phyloP scores from a whole-genome alignment of 352 stramenopile species.

The Peronospora destructor region DNA sequence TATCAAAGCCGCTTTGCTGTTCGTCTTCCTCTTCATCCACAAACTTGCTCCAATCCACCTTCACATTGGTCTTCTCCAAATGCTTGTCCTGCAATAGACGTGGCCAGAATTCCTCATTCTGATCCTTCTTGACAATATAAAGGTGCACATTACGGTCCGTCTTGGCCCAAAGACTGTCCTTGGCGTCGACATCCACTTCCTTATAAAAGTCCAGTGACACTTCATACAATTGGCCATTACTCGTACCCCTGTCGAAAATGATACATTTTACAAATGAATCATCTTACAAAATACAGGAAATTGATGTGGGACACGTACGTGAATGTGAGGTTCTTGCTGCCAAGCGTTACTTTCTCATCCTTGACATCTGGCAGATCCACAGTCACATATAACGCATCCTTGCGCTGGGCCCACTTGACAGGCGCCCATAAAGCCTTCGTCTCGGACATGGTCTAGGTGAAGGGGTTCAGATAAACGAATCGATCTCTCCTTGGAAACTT shows the following conservation, averaged over 20 bases:
- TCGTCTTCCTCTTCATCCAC: conserved; percentile 95
- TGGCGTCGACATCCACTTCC: conserved; percentile 84
- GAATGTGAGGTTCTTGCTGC: conserved; percentile 86
- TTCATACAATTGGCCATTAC: conserved; percentile 90
- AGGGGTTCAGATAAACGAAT: too few species aligned
- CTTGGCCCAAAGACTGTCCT: conserved; percentile 93
- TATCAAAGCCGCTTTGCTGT: conserved; percentile 79
- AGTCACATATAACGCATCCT: conserved; percentile 94
- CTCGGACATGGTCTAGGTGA: conserved; percentile 24
- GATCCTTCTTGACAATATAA: conserved; percentile 93
- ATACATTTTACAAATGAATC: not conserved
- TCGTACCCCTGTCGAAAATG: conserved; percentile 55
- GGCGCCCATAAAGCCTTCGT: conserved; percentile 74
- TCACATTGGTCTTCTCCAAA: conserved; percentile 95
- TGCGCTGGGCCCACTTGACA: conserved; percentile 95
- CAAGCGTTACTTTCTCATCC: conserved; percentile 89
- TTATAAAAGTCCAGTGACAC: conserved; percentile 94
- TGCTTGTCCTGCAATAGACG: conserved; percentile 93
- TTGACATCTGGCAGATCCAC: conserved; percentile 92
- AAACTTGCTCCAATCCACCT: conserved; percentile 95
- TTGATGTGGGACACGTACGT: conserved; percentile 29
- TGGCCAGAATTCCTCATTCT: conserved; percentile 93
- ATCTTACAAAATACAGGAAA: too few species aligned
- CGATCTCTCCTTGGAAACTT: conserved; percentile 6
- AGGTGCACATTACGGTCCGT: conserved; percentile 93